Percentiles rank a stretch among this genome's conserved stretches.
Conservation (phyloP, 306 rosid species). For the Trifolium fragiferum region DNA sequence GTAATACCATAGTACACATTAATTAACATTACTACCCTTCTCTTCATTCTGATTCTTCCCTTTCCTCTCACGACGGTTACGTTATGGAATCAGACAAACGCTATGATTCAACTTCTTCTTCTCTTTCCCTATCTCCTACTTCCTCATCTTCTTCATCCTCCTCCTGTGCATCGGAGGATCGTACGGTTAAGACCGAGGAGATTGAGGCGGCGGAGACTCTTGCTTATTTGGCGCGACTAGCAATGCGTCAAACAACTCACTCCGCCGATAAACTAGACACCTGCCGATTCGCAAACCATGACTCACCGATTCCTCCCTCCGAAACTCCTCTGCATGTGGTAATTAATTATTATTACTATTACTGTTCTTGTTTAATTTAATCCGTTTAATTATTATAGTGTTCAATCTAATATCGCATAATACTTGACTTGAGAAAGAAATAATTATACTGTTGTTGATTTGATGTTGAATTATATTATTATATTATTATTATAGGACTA, state of each 20-base stretch:
- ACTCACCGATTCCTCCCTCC: constrained; percentile 54
- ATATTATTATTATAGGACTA: too few species aligned
- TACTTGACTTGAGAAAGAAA: too few species aligned
- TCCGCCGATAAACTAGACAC: constrained; percentile 45
- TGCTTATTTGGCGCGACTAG: constrained; percentile 71
- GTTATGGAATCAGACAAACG: constrained; percentile 42
- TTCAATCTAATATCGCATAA: too few species aligned
- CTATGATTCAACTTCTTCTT: constrained; percentile 38
- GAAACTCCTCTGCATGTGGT: constrained; percentile 46
- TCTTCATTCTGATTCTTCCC: neutral
- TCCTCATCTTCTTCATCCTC: constrained; percentile 18
- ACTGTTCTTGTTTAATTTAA: too few species aligned
- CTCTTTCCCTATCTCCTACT: constrained; percentile 13
- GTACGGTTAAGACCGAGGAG: constrained; percentile 48
- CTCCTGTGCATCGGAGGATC: neutral
- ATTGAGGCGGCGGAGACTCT: constrained; percentile 96
- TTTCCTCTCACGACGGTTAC: constrained; percentile 23
- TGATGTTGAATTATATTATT: too few species aligned
- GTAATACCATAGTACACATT: neutral
- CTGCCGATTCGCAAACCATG: constrained; percentile 52
- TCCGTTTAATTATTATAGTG: too few species aligned
- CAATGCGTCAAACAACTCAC: constrained; percentile 51
- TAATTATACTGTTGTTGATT: too few species aligned
- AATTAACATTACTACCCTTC: too few species aligned
- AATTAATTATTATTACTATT: constrained; percentile 34